Percentiles rank a stretch among this genome's conserved stretches.
phyloP scores from a whole-genome alignment of 1,284 basidiomycete species.

The Marasmius sp. region DNA sequence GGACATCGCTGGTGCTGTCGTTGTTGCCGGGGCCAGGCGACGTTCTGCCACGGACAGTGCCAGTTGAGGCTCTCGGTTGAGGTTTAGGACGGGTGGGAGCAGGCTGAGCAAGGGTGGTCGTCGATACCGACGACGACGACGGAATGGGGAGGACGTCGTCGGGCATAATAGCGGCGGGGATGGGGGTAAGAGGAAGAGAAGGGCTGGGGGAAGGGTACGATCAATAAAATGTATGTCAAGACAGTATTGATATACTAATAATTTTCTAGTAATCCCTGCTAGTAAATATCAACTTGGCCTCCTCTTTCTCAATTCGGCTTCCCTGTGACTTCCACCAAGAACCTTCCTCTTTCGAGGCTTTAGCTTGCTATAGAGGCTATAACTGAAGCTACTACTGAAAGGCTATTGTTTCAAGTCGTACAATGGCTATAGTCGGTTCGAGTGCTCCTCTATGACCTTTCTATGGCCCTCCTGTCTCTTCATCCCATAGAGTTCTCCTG shows the following conservation, averaged over 20 bases:
- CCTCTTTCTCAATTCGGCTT: conserved; percentile 4
- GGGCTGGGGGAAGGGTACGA: conserved; percentile 17
- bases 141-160: conserved; percentile 37
- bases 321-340: background rate
- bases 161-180: conserved; percentile 36
- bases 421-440: no score
- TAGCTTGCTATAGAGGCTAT: background rate
- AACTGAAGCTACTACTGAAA: background rate
- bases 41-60: conserved; percentile 46
- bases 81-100: conserved; percentile 42
- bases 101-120: conserved; percentile 38
- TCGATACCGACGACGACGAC: conserved; percentile 14
- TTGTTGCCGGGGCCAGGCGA: conserved; percentile 45
- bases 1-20: conserved; percentile 39
- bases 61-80: conserved; percentile 31
- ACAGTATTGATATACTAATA: background rate
- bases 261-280: background rate
- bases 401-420: background rate
- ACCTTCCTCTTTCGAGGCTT: background rate
- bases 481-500: background rate
- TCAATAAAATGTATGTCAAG: conserved; percentile 15
- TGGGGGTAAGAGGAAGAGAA: conserved; percentile 8
- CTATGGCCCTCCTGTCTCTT: background rate
- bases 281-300: background rate
- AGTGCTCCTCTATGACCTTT: no score